These are phyloP conservation scores for Claviceps sp. DNA, from an alignment of 2,329 filamentous ascomycete genomes.

Conservation along the genomic window DNA sequence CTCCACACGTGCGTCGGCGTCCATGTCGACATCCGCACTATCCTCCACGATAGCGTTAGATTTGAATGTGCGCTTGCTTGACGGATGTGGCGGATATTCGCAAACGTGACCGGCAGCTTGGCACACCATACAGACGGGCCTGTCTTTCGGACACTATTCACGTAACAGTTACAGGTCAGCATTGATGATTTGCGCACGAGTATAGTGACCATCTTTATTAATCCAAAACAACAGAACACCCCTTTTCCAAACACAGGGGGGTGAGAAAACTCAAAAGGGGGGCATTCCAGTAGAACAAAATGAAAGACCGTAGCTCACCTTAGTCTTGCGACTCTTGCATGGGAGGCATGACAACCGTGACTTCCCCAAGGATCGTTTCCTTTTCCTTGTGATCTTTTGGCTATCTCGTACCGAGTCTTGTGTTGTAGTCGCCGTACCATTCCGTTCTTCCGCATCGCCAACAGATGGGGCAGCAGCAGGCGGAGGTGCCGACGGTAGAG, in stretches of 20 bases:
- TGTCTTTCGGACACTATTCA: slow-evolving; percentile 26
- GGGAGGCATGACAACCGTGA: slow-evolving; percentile 22
- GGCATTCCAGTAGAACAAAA: neutral
- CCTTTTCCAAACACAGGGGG: no score
- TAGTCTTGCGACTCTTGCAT: slow-evolving; percentile 23
- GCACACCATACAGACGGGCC: slow-evolving; percentile 27
- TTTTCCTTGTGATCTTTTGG: slow-evolving; percentile 1
- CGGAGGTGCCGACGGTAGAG: slow-evolving; percentile 14
- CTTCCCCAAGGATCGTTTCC: slow-evolving; percentile 14
- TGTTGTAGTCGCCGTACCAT: slow-evolving; percentile 15
- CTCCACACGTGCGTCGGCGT: slow-evolving; percentile 6
- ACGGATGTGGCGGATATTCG: slow-evolving; percentile 24
- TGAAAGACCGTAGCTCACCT: slow-evolving; percentile 17
- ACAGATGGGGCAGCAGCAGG: slow-evolving; percentile 12
- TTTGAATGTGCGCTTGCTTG: slow-evolving; percentile 12
- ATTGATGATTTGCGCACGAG: neutral
- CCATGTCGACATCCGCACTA: slow-evolving; percentile 6
- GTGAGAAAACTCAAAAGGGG: no score
- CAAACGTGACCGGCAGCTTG: slow-evolving; percentile 18
- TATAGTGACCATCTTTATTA: neutral
- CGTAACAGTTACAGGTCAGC: slow-evolving; percentile 8
- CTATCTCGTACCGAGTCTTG: slow-evolving; percentile 17
- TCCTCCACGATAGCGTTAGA: slow-evolving; percentile 9
- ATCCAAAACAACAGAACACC: neutral
- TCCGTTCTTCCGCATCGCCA: slow-evolving; percentile 8